Evolutionary conservation across 257 asterid genomes (phyloP).

Genomic region (Solanum chaucha): DNA sequence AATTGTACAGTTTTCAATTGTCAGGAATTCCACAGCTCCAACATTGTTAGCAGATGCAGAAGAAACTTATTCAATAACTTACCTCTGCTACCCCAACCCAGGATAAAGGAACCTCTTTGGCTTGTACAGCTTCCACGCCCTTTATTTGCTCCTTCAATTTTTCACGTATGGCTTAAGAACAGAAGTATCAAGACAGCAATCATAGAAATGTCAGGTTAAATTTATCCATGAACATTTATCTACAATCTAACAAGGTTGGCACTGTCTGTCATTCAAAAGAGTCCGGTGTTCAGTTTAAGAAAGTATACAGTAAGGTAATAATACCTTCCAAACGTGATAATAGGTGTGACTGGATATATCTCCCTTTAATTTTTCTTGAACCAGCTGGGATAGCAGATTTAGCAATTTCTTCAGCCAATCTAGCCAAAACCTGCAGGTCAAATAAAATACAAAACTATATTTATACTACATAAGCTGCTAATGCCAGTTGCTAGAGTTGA

Average conservation of each 20-base stretch:
- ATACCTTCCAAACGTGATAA: constrained; percentile 61
- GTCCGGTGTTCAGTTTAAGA: not conserved
- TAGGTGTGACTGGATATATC: constrained; percentile 75
- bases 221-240: not conserved
- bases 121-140: constrained; percentile 60
- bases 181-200: constrained; percentile 3
- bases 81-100: constrained; percentile 98
- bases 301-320: not conserved
- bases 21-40: not conserved
- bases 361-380: constrained; percentile 81
- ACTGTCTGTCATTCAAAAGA: not conserved
- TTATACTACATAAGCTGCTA: not conserved
- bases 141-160: constrained; percentile 58
- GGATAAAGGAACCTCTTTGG: constrained; percentile 50
- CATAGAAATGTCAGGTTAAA: not conserved
- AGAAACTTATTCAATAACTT: constrained; percentile 4
- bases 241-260: not conserved
- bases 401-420: constrained; percentile 66
- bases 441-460: not conserved
- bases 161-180: constrained; percentile 54
- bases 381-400: constrained; percentile 53
- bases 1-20: not conserved
- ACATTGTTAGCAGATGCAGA: not conserved
- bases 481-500: not conserved
- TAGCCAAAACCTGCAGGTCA: constrained; percentile 51